Evolutionary conservation across 352 stramenopile genomes (phyloP), one percentile per base, ranked within the genome.

Genomic region (Saprolegnia diclina): DNA sequence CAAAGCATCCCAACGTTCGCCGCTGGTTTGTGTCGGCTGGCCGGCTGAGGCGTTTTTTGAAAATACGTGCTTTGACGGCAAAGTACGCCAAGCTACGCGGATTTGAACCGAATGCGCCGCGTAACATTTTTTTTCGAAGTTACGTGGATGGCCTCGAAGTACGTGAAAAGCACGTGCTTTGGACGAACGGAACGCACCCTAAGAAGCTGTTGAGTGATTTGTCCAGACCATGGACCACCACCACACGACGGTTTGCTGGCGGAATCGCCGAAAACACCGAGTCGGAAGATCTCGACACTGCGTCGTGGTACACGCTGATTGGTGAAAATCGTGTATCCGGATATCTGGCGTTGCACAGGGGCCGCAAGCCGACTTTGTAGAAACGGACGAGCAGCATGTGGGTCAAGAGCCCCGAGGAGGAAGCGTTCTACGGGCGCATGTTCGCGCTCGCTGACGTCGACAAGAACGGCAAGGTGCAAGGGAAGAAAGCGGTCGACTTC

Each of bases 401-500:
- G 62, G 44, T 35, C n/a, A 67, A 57, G 62, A 57, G 42, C 40
- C 40, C 21, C 13, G 46, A 67, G 11, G 62, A 67, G 11, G 29
- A 67, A 16, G 62, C 40, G 9, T 67, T 67, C 46, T 50, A 42
- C 48, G 65, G 52, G 37, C 59, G 59, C 55, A 65, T 68, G 26
- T 54, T 54, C 48, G 37, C 62, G 56, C 48, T 64, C 9, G 46
- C 48, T 37, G 55, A 57, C n/a, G 56, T 75, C 44, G 48, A 65
- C 37, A 67, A 67, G 42, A 67, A 19, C 7, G 62, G 62, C 22
- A 56, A 67, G 37, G 40, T 67, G 24, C 35, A 67, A 59, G 62
- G 62, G 35, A 67, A 67, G 22, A 59, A 13, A 50, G 62, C 62
- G 18, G 62, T 67, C 10, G 62, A 67, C 26, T 59, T 67, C 62